Base-by-base conservation (phyloP, 2,329 filamentous ascomycete species). In the Tolypocladium capitatum region DNA sequence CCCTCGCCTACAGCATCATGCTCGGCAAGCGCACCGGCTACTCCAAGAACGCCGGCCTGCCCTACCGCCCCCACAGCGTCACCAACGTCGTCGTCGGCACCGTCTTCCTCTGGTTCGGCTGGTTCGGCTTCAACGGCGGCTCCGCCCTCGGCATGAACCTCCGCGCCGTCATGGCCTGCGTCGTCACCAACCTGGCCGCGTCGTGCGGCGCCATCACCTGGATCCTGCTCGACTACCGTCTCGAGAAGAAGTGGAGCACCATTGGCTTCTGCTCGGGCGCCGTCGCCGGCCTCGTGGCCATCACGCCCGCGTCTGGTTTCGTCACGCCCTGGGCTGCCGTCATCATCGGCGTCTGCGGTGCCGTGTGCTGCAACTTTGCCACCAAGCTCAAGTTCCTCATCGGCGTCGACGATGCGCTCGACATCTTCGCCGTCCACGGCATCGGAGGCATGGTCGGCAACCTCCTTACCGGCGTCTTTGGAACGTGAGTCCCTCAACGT, bases 61-160 rank as follows among this genome's bases (percentile, higher is more conserved):
- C 80, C 4, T 83, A 83, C 68, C 75, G 78, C 31, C 82, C 83
- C 9, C 84, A 88, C 65, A 87, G 85, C 59, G 81, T 85, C 41
- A 85, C 83, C 49, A 73, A 85, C 56, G 80, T 87, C 53, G 80
- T 86, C 43, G 72, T 88, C 43, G 84, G 84, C 21, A 86, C 84
- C 4, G 76, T 83, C 27, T 76, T 84, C 65, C 75, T 95, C 45
- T 96, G 90, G 90, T 86, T 95, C 42, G 89, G 90, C 49, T 96
- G 89, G 90, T 92, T 95, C 63, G 90, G 90, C 44, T 96, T 96
- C 78, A 96, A 95, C 66, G 89, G 86, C 47, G 90, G 90, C 52
- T 78, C 84, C 4, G 90, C 88, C 2, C 74, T 94, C 40, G 76
- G 78, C 50, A 85, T 87, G 53, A 94, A 92, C 69, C 71, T 94